Base-by-base conservation (phyloP, 148 eudicot genomes). In the Camellia lanceoleosa region DNA sequence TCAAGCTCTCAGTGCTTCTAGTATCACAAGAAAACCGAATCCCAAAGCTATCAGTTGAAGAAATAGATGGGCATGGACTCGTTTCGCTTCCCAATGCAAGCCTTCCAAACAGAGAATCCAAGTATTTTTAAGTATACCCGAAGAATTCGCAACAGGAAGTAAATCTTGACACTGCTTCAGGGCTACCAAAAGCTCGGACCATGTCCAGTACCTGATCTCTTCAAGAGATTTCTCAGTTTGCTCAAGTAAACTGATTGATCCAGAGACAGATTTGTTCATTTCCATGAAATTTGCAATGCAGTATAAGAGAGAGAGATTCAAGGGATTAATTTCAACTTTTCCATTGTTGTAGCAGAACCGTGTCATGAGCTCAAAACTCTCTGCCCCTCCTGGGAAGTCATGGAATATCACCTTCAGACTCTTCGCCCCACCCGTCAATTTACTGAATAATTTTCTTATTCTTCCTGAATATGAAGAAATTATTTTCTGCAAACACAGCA, bases 311-410 rank as follows among this genome's bases (percentile, higher is more conserved):
- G 76, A 42, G 15, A 87, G 47, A 23, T 90, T 91, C 5, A 62
- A 78, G 18, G 88, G 88, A 69, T 20, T 85, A 79, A 91, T 81
- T 16, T 79, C 84, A 11, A 84, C 68, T 59, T 82, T 78, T 30
- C 94, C 97, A 18, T 80, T 82, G 75, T 85, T 89, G 85, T 93
- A 93, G 83, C 93, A 93, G 82, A 93, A 93, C 76, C 94, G 87
- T 62, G 90, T 71, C 72, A 91, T 77, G 7, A 89, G 88, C 86
- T 93, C 97, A 52, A 93, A 93, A 74, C 76, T 78, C 58, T 82
- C 87, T 16, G 87, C 85, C 19, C 95, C 97, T 56, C 97, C 95
- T 0, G 95, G 95, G 58, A 93, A 93, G 59, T 90, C 95, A 69
- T 93, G 86, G 83, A 92, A 90, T 71, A 92, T 87, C n/a, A 92